Percentiles rank a stretch among this genome's conserved stretches.
phyloP scores from a whole-genome alignment of 148 eudicot species.

The Cornus florida region DNA sequence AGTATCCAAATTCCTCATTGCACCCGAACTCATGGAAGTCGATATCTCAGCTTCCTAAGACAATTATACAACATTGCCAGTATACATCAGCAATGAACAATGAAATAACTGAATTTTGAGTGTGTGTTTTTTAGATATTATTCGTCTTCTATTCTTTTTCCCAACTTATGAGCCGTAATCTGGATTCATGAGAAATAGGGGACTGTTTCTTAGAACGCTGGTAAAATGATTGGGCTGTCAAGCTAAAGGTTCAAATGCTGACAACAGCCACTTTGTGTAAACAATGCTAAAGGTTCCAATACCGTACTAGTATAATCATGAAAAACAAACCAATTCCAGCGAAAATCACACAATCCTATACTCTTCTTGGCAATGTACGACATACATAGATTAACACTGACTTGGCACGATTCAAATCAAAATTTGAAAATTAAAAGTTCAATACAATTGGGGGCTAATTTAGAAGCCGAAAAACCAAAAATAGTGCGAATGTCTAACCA shows the following conservation, averaged over 20 bases:
- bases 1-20: slow-evolving; percentile 71
- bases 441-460: background rate
- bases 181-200: background rate
- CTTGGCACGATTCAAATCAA: background rate
- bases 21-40: slow-evolving; percentile 58
- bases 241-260: too few relatives aligned
- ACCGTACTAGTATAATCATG: background rate
- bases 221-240: too few relatives aligned
- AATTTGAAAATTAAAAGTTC: background rate
- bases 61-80: slow-evolving; percentile 13
- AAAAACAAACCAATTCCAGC: background rate
- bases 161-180: background rate
- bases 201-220: too few relatives aligned
- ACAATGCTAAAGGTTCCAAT: too few relatives aligned
- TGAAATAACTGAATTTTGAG: background rate
- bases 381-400: background rate
- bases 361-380: background rate
- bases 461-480: background rate
- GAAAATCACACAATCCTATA: background rate
- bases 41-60: slow-evolving; percentile 91
- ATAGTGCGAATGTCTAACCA: background rate
- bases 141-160: background rate
- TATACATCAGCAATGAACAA: slow-evolving; percentile 2
- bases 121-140: background rate
- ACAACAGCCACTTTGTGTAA: too few relatives aligned